phyloP scores from a whole-genome alignment of 345 rosid species.

The Lepidium aucheri region DNA sequence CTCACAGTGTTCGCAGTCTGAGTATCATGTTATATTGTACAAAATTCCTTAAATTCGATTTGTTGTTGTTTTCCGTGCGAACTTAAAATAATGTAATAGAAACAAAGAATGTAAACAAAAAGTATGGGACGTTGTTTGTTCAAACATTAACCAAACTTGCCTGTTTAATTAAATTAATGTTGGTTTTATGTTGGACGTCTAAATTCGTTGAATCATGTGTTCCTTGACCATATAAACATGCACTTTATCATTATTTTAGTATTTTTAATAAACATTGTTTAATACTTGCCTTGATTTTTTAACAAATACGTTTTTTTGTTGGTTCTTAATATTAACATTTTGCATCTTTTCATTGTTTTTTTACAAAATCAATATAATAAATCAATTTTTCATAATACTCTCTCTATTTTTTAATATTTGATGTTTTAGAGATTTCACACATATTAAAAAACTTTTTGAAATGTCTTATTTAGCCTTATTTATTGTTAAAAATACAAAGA shows the following conservation, averaged over 20 bases:
- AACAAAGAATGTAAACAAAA: slow-evolving; percentile 17
- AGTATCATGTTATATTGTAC: background rate
- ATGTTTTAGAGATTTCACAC: no score
- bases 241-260: background rate
- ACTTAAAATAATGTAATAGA: background rate
- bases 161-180: background rate
- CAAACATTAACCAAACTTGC: slow-evolving; percentile 25
- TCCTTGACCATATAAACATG: background rate
- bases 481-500: no score
- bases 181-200: slow-evolving; percentile 16
- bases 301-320: no score
- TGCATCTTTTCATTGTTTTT: no score
- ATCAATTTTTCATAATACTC: no score
- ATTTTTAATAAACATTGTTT: background rate
- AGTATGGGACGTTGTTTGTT: slow-evolving; percentile 8
- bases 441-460: no score
- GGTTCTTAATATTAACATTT: no score
- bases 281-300: background rate
- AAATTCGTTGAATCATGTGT: slow-evolving; percentile 17
- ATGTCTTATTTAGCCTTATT: no score
- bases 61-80: background rate
- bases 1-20: background rate
- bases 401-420: no score
- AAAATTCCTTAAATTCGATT: background rate
- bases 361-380: no score